A percentile compares a stretch with the other conserved stretches of the same genome.
Evolutionary conservation across 164 flowering plant species (phyloP).

Genomic region (Berberis vulgaris): DNA sequence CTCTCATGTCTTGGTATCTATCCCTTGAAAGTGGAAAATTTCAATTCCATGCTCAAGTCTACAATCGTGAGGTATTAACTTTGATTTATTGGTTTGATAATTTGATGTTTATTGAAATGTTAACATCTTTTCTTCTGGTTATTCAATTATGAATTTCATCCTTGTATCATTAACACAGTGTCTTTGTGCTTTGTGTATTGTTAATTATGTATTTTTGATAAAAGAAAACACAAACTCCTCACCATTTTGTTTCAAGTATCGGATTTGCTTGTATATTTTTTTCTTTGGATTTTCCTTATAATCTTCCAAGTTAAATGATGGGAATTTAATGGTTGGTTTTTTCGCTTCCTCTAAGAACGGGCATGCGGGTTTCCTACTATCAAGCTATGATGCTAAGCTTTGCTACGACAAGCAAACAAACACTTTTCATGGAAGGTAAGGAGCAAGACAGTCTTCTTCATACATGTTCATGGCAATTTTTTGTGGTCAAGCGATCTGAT

Average conservation of each 20-base stretch:
- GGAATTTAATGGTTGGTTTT: background rate
- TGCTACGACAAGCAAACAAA: constrained; percentile 58
- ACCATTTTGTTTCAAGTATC: no score
- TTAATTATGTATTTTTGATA: no score
- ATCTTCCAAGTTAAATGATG: background rate
- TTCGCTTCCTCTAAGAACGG: constrained; percentile 48
- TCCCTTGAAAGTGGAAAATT: constrained; percentile 73
- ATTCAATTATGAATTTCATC: no score
- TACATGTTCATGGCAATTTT: background rate
- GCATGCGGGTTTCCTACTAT: constrained; percentile 82
- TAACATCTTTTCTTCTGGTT: no score
- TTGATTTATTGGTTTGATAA: background rate
- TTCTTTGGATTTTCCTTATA: background rate
- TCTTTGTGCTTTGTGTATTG: no score
- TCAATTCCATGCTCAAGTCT: constrained; percentile 93
- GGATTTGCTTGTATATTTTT: no score
- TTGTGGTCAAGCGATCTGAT: background rate
- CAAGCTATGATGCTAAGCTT: constrained; percentile 87
- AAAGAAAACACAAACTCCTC: no score
- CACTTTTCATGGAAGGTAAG: constrained; percentile 81
- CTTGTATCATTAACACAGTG: no score
- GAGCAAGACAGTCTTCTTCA: background rate
- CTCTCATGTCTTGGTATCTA: constrained; percentile 63
- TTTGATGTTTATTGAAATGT: no score
- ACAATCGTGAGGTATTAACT: constrained; percentile 75